phyloP scores from a whole-genome alignment of 768 basidiomycete species.

The Kwoniella heveanensis region DNA sequence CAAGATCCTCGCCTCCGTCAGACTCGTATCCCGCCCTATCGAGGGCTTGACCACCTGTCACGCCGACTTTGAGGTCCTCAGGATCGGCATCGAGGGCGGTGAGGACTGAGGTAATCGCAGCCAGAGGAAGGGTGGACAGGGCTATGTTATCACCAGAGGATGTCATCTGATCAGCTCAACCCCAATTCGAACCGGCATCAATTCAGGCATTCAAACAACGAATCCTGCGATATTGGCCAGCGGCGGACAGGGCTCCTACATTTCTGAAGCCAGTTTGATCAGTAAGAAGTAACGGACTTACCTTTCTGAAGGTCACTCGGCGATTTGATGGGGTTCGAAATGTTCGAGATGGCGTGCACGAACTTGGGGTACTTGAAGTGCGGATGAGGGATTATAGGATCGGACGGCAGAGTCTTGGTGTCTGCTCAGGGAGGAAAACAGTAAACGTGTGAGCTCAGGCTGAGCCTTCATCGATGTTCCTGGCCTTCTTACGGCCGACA shows the following conservation, averaged over 20 bases:
- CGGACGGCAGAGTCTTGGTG: conserved; percentile 42
- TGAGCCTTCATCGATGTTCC: too few species aligned
- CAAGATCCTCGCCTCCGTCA: conserved; percentile 50
- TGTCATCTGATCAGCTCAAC: neutral
- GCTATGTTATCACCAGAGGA: too few species aligned
- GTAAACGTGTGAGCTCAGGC: neutral
- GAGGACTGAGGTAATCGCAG: conserved; percentile 38
- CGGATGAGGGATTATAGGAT: conserved; percentile 52
- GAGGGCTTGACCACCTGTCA: conserved; percentile 34
- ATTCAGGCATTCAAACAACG: neutral
- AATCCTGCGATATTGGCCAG: too few species aligned
- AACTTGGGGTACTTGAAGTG: conserved; percentile 55
- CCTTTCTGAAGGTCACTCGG: conserved; percentile 52
- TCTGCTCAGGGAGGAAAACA: conserved; percentile 28
- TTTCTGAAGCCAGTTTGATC: neutral
- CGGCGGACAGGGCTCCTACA: neutral
- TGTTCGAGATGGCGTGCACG: conserved; percentile 36
- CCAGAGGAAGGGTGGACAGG: conserved; percentile 48
- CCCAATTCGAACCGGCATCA: neutral
- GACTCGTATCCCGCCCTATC: conserved; percentile 49
- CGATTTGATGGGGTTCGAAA: conserved; percentile 47
- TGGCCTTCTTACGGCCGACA: too few species aligned
- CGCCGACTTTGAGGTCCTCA: conserved; percentile 26
- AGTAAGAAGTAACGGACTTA: conserved; percentile 21
- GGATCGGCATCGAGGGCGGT: conserved; percentile 45